A percentile compares a stretch with the other conserved stretches of the same genome.
These are phyloP conservation scores for Plasmodium inui DNA, from an alignment of 169 alveolate species.

Conservation along the genomic window DNA sequence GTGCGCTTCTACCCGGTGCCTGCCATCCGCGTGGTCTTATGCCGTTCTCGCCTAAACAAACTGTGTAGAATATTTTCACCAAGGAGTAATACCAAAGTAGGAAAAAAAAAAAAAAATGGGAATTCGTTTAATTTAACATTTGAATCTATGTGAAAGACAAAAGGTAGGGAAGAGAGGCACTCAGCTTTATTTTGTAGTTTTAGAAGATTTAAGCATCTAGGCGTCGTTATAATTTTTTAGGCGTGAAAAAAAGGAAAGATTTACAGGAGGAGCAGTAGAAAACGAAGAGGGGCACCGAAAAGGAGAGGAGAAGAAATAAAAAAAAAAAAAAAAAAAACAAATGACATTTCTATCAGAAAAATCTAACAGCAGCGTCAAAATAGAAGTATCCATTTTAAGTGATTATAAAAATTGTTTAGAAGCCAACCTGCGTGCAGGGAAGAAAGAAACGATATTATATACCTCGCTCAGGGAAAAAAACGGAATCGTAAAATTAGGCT, in stretches of 20 bases:
- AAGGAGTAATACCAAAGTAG: background rate
- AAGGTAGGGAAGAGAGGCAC: background rate
- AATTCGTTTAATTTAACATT: background rate
- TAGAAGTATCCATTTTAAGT: conserved; percentile 16
- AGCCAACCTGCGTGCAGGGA: background rate
- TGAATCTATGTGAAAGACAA: conserved; percentile 1
- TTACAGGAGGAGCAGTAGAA: background rate
- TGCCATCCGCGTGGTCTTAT: background rate
- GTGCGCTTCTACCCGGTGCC: background rate
- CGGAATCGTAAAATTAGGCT: background rate
- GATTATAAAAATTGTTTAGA: background rate
- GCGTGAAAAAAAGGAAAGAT: background rate
- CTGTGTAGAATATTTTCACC: background rate
- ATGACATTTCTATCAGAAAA: conserved; percentile 2
- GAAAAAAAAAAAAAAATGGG: background rate
- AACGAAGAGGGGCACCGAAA: background rate
- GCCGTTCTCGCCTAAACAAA: background rate
- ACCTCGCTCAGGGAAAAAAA: conserved; percentile 10
- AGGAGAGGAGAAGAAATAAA: background rate
- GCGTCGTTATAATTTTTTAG: background rate
- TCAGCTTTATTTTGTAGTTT: background rate
- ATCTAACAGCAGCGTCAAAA: conserved; percentile 7
- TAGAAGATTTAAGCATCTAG: background rate
- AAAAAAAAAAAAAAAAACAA: background rate
- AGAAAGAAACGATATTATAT: conserved; percentile 23